These are phyloP conservation scores for Aspergillus transmontanensis DNA, from an alignment of 2,329 filamentous ascomycete species.

Conservation along the genomic window DNA sequence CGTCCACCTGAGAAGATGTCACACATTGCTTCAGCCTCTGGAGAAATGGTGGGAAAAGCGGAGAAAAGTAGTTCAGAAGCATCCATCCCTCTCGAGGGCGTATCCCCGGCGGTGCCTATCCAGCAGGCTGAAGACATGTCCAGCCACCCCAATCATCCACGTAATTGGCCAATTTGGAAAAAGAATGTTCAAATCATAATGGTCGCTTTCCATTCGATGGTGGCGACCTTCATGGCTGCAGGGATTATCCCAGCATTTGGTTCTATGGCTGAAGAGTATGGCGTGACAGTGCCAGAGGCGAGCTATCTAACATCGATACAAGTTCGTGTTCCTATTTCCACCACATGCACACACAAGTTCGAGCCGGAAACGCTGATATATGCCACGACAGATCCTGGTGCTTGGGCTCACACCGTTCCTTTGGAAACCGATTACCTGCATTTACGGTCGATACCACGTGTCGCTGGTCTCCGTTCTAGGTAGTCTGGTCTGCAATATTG, in stretches of 20 bases:
- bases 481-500: slow-evolving; percentile 54
- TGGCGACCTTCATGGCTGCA: slow-evolving; percentile 55
- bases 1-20: slow-evolving; percentile 3
- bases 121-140: not conserved
- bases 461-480: slow-evolving; percentile 53
- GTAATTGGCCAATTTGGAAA: slow-evolving; percentile 29
- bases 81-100: slow-evolving; percentile 20
- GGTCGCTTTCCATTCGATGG: slow-evolving; percentile 58
- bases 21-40: not conserved
- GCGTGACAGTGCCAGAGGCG: slow-evolving; percentile 49
- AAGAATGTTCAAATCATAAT: slow-evolving; percentile 54
- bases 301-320: slow-evolving; percentile 57
- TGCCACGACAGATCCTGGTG: slow-evolving; percentile 46
- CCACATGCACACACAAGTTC: not conserved
- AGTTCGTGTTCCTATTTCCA: slow-evolving; percentile 13
- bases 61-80: slow-evolving; percentile 8
- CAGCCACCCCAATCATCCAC: slow-evolving; percentile 13
- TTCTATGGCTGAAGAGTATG: slow-evolving; percentile 53
- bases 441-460: slow-evolving; percentile 56
- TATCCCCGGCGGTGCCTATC: not conserved
- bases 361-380: not conserved
- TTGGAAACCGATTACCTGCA: slow-evolving; percentile 57
- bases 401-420: slow-evolving; percentile 55
- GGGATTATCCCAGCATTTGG: slow-evolving; percentile 57
- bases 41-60: not conserved